Base-by-base conservation (phyloP, 495 filamentous ascomycete genomes). In the Mycothermus thermophilus region DNA sequence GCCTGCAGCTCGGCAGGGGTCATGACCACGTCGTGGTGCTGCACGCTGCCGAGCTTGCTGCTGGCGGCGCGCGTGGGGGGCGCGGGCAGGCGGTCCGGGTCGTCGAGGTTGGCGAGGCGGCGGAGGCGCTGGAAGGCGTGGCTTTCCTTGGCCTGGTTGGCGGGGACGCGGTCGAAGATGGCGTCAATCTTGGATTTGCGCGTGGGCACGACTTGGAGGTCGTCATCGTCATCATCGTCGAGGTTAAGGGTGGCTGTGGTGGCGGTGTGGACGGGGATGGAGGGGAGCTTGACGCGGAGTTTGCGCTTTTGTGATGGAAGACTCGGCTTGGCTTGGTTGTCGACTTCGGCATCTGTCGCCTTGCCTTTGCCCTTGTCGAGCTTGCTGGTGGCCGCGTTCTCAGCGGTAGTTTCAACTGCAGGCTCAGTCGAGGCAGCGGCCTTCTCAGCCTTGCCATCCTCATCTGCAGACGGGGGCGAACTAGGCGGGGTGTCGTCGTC, bases 71-170 rank as follows among this genome's bases (percentile, higher is more conserved):
- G 19, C 18, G 21, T 10, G 10, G 43, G 27, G 5, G 45, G 38
- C 8, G 40, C 21, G 18, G 40, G n/a, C 28, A 42, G 43, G 42
- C 57, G 57, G 50, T 67, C 57, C 53, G 73, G 68, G 37, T 66
- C 47, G 52, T 80, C 57, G 46, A 93, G 50, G 43, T 85, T 78
- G 6, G 87, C 83, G 16, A 93, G 66, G 30, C 73, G 71, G 33
- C 79, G 77, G 10, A 90, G 64, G 13, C 64, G 69, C 27, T 74
- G 67, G 44, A 92, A 65, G 6, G 80, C 67, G n/a, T 59, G 54
- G 2, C 77, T 64, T 48, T 85, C 78, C 20, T 72, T 64, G 19
- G 61, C 44, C 35, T 69, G 66, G 30, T 62, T 66, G 3, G 63
- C 50, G 0, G 77, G 76, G 7, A 85, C 47, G 14, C 75, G 73